These are phyloP conservation scores for Tephrocybe sp. DNA, from an alignment of 768 basidiomycete species.

Conservation along the genomic window DNA sequence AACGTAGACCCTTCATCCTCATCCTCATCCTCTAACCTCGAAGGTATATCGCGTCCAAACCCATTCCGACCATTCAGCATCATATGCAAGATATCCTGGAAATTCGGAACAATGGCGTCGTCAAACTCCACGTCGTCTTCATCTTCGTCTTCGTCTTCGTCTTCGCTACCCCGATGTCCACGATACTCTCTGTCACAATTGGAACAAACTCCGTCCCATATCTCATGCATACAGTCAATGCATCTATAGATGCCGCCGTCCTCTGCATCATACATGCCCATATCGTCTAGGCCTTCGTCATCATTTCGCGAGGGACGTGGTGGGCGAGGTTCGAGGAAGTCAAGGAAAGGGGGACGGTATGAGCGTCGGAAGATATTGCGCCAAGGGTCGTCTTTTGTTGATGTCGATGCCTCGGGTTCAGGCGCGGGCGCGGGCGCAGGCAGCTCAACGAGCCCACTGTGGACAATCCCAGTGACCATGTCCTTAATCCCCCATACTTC, in stretches of 20 bases:
- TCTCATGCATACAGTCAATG: constrained; percentile 74
- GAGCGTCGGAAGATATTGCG: constrained; percentile 50
- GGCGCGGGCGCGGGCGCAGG: constrained; percentile 19
- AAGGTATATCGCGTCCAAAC: constrained; percentile 2
- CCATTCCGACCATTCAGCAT: constrained; percentile 1
- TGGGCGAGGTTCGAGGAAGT: constrained; percentile 12
- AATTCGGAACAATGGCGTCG: neutral
- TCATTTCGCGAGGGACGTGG: constrained; percentile 21
- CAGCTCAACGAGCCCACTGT: constrained; percentile 49
- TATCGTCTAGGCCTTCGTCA: constrained; percentile 31
- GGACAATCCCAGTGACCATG: constrained; percentile 50
- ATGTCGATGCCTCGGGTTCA: constrained; percentile 18
- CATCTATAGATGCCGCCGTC: constrained; percentile 80
- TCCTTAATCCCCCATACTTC: constrained; percentile 73
- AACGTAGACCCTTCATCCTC: neutral
- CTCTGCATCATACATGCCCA: constrained; percentile 70
- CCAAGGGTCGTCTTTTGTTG: constrained; percentile 55
- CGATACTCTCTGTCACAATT: constrained; percentile 57
- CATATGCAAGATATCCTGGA: constrained; percentile 5
- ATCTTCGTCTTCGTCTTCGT: constrained; percentile 41
- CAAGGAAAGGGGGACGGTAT: constrained; percentile 18
- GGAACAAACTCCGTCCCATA: constrained; percentile 66
- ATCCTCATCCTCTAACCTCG: constrained; percentile 2
- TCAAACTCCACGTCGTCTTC: constrained; percentile 31
- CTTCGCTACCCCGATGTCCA: constrained; percentile 43